Evolutionary conservation across 257 asterid genomes (phyloP).

Genomic region (Fraxinus anomala): DNA sequence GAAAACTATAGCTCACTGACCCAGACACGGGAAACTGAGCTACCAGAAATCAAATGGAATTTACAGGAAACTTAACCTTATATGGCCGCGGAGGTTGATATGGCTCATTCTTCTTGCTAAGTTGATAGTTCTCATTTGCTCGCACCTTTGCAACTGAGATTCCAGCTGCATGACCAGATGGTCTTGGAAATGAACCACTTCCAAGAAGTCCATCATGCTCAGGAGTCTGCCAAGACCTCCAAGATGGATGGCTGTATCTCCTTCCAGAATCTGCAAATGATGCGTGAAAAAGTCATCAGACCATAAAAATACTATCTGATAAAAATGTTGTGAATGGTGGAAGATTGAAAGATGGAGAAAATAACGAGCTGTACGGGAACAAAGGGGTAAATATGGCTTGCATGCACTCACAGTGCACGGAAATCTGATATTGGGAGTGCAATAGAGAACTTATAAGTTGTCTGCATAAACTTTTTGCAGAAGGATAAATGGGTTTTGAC

Average conservation of each 20-base stretch:
- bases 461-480: no score
- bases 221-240: conserved; percentile 77
- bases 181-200: conserved; percentile 90
- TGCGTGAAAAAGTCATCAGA: conserved; percentile 8
- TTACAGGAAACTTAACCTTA: conserved; percentile 56
- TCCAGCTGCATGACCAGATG: conserved; percentile 71
- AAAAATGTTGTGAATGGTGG: background rate
- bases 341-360: no score
- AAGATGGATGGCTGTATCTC: conserved; percentile 55
- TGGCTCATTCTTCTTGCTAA: conserved; percentile 72
- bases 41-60: conserved; percentile 7
- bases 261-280: conserved; percentile 66
- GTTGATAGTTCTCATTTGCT: conserved; percentile 60
- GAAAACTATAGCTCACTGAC: background rate
- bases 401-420: no score
- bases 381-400: no score
- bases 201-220: conserved; percentile 99
- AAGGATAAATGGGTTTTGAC: no score
- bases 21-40: conserved; percentile 8
- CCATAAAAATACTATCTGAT: background rate
- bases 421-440: no score
- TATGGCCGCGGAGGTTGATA: conserved; percentile 99
- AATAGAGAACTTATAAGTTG: no score
- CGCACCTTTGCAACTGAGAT: conserved; percentile 49
- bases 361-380: no score